These are phyloP conservation scores for Senecio squalidus DNA, from an alignment of 140 eudicot genomes.

Conservation along the genomic window DNA sequence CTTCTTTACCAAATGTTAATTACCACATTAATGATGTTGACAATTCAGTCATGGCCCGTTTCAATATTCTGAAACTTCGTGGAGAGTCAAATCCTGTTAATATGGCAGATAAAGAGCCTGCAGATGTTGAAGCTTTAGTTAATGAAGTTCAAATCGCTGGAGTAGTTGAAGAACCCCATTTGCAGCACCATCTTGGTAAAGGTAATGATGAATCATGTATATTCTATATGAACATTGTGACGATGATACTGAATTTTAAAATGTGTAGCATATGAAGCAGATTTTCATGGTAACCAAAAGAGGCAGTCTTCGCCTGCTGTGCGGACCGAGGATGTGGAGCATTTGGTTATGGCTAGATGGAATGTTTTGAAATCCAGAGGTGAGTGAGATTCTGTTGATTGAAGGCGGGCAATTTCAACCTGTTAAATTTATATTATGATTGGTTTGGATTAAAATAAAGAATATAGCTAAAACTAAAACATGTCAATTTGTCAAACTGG, in stretches of 20 bases:
- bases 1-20: slow-evolving; percentile 16
- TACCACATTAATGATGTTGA: slow-evolving; percentile 30
- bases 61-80: slow-evolving; percentile 41
- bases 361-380: slow-evolving; percentile 43
- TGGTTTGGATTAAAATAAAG: too few relatives aligned
- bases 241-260: slow-evolving; percentile 7
- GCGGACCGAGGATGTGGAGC: slow-evolving; percentile 29
- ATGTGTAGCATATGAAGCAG: slow-evolving; percentile 15
- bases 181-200: slow-evolving; percentile 14
- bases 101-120: slow-evolving; percentile 22
- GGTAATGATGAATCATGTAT: slow-evolving; percentile 5
- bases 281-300: slow-evolving; percentile 15
- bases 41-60: slow-evolving; percentile 51
- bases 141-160: slow-evolving; percentile 16
- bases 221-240: neutral
- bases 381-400: slow-evolving; percentile 12
- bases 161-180: slow-evolving; percentile 21
- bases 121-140: slow-evolving; percentile 2
- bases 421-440: too few relatives aligned
- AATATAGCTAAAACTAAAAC: too few relatives aligned
- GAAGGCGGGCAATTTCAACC: too few relatives aligned
- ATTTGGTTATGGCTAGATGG: slow-evolving; percentile 48
- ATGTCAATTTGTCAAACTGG: too few relatives aligned
- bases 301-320: neutral
- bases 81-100: slow-evolving; percentile 25